Conservation (phyloP, 75 land plant species). For the Adiantum capillusveneris region DNA sequence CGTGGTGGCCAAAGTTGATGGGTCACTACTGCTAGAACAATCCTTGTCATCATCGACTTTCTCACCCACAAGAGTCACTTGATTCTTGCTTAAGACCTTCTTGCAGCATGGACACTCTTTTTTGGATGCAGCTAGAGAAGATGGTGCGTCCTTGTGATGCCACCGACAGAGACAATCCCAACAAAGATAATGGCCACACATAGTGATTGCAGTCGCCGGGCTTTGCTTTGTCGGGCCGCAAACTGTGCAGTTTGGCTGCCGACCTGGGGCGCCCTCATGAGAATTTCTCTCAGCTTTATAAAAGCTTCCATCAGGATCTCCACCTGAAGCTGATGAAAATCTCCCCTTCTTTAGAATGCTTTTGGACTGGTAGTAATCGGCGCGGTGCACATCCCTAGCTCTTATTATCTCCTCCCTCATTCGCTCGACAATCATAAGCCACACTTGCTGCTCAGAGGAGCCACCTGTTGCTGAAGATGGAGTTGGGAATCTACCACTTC, state of each 20-base stretch:
- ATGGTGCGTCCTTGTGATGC: background rate
- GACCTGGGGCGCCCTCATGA: too few relatives aligned
- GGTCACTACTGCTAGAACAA: background rate
- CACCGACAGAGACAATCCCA: slow-evolving; percentile 1
- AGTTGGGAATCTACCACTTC: too few relatives aligned
- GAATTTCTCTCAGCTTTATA: background rate
- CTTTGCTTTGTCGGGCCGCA: background rate
- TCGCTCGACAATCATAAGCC: slow-evolving; percentile 5
- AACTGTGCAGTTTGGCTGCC: background rate
- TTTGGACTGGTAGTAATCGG: background rate
- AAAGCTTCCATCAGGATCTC: background rate
- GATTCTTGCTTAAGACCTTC: background rate
- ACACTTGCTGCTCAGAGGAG: background rate
- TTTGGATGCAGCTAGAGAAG: background rate
- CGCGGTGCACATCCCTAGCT: slow-evolving; percentile 5
- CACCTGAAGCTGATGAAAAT: background rate
- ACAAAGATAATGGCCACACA: slow-evolving; percentile 4
- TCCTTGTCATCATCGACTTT: background rate
- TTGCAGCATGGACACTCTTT: slow-evolving; percentile 7
- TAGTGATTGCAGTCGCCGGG: background rate
- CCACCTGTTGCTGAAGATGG: background rate
- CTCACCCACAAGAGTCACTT: slow-evolving; percentile 1
- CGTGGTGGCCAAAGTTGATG: background rate
- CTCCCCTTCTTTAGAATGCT: too few relatives aligned
- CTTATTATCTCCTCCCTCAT: slow-evolving; percentile 1